Percentiles rank a stretch among this genome's conserved stretches.
Evolutionary conservation across 1,139 yeast genomes (phyloP).

Genomic region (Diutina sp.): DNA sequence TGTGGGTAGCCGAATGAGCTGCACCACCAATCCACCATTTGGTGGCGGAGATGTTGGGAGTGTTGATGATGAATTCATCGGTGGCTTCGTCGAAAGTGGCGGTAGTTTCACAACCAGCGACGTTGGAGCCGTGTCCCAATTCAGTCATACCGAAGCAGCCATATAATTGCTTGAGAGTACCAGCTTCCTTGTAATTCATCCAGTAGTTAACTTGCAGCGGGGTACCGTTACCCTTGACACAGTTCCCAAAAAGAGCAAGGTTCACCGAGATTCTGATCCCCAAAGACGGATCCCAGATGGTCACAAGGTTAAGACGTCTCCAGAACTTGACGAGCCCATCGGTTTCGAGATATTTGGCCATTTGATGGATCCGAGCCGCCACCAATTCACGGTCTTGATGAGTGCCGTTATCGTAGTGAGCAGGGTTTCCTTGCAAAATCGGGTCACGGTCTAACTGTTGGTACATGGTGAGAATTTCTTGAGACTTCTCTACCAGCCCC

Average conservation of each 20-base stretch:
- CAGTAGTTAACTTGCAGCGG: conserved; percentile 6
- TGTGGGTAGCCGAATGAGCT: conserved; percentile 11
- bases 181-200: conserved; percentile 9
- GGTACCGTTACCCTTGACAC: conserved; percentile 66
- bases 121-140: conserved; percentile 11
- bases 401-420: conserved; percentile 41
- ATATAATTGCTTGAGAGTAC: conserved; percentile 8
- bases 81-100: conserved; percentile 8
- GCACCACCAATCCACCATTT: conserved; percentile 12
- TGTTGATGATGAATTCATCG: conserved; percentile 9
- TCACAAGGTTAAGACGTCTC: conserved; percentile 28
- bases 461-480: conserved; percentile 30
- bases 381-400: conserved; percentile 38
- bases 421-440: conserved; percentile 29
- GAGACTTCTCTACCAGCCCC: conserved; percentile 33
- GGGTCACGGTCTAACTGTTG: conserved; percentile 43
- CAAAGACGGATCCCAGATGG: conserved; percentile 47
- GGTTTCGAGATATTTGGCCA: conserved; percentile 34
- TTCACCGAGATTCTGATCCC: conserved; percentile 46
- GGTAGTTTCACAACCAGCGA: conserved; percentile 10
- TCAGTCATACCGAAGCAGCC: conserved; percentile 12
- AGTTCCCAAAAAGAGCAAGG: conserved; percentile 56
- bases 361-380: conserved; percentile 23
- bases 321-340: conserved; percentile 33
- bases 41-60: conserved; percentile 11